Conservation (phyloP, 2,329 filamentous ascomycete species). For the Colletotrichum sp. region DNA sequence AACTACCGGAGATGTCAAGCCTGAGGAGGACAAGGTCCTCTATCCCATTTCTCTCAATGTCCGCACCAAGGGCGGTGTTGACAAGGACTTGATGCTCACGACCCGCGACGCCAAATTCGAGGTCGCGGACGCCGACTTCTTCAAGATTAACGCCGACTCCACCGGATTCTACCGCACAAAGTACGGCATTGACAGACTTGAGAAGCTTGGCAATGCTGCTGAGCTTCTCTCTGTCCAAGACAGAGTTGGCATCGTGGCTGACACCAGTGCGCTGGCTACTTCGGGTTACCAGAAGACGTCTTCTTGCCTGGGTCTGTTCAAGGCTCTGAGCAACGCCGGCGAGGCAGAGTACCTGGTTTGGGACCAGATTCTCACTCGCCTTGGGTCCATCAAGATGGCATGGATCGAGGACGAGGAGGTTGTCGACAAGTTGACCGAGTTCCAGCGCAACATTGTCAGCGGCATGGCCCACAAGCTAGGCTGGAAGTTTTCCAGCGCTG, state of each 20-base stretch:
- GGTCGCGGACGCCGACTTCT: constrained; percentile 83
- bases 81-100: constrained; percentile 70
- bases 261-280: constrained; percentile 86
- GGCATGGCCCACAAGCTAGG: constrained; percentile 85
- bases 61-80: constrained; percentile 81
- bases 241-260: constrained; percentile 91
- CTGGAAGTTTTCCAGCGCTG: constrained; percentile 84
- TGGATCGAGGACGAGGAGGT: constrained; percentile 83
- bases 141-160: constrained; percentile 96
- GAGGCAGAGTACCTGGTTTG: constrained; percentile 93
- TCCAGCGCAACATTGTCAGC: constrained; percentile 80
- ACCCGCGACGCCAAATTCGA: constrained; percentile 77
- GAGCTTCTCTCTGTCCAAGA: constrained; percentile 88
- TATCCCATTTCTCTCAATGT: constrained; percentile 91
- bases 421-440: constrained; percentile 79
- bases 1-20: constrained; percentile 89
- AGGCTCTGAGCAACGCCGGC: constrained; percentile 77
- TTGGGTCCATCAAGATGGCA: constrained; percentile 79
- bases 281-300: constrained; percentile 96
- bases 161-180: constrained; percentile 91
- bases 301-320: constrained; percentile 82
- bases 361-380: constrained; percentile 85
- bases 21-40: constrained; percentile 86
- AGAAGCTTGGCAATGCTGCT: constrained; percentile 87
- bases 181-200: constrained; percentile 81